Evolutionary conservation across 164 flowering plant species (phyloP), one percentile per base, ranked within the genome.

Genomic region (Vitis riparia): DNA sequence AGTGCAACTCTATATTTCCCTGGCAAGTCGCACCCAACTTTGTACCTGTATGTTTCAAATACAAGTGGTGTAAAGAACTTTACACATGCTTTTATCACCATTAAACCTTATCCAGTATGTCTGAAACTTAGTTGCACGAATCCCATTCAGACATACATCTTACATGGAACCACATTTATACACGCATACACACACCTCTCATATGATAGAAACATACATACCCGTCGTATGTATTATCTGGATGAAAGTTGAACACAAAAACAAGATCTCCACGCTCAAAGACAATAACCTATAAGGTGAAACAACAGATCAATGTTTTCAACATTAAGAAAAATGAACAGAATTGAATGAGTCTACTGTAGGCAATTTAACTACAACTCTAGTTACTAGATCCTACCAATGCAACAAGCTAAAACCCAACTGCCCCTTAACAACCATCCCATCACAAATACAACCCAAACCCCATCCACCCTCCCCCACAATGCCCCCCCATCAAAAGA

Each of bases 241-340:
- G 93, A 81, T 95, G 99, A 76, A 95, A 93, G 70, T 95, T 95
- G 85, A 93, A 93, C 17, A 95, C 92, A 76, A 93, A 95, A 56
- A 95, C 97, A 71, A 95, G 80, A 77, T 88, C 89, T 70, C 93
- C 98, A 16, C 99, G 91, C 73, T 95, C 99, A 83, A 91, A 95
- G 60, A 95, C 98, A 69, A 95, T 89, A 67, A 95, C 94, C 98
- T 93, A 88, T 13, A 70, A 56, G n/a, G 53, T 47, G 30, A 67
- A 66, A 74, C n/a, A 72, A 50, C 44, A 23, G 67, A 61, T 59
- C 17, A 63, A 52, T 32, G 60, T 10, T n/a, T 12, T 16, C 15
- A 9, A 67, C 5, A 49, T 50, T 9, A 30, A 61, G 30, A n/a
- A 11, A 30, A 30, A 3, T 37, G 13, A 10, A 15, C 12, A 49